Evolutionary conservation across 805 yeast species (phyloP).

Genomic region (Brettanomyces custersianus): DNA sequence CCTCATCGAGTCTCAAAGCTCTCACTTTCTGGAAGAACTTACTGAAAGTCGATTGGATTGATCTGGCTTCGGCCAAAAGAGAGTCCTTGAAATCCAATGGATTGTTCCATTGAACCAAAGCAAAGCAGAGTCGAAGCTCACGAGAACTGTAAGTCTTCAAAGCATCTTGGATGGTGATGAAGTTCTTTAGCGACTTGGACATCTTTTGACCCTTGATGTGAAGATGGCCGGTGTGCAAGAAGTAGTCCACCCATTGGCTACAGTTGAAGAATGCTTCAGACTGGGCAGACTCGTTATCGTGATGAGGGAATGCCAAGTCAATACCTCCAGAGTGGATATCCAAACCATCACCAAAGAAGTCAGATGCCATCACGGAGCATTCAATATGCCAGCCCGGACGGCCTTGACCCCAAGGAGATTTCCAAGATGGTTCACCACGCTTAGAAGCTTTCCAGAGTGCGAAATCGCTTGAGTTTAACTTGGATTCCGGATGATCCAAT

Average conservation of each 20-base stretch:
- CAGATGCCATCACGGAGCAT: constrained; percentile 97
- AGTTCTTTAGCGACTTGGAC: constrained; percentile 92
- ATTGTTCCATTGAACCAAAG: constrained; percentile 85
- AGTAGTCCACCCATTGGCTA: constrained; percentile 94
- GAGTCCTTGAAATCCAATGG: constrained; percentile 87
- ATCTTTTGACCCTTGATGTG: constrained; percentile 98
- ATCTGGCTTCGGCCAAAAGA: constrained; percentile 64
- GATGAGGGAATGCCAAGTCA: constrained; percentile 97
- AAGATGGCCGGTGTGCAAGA: constrained; percentile 93
- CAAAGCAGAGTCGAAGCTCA: constrained; percentile 86
- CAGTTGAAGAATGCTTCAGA: constrained; percentile 87
- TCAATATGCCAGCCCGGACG: constrained; percentile 99
- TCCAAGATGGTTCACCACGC: constrained; percentile 97
- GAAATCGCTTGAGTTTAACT: constrained; percentile 74
- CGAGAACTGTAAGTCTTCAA: constrained; percentile 60
- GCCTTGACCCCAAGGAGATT: constrained; percentile 93
- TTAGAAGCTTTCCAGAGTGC: constrained; percentile 96
- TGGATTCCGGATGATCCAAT: constrained; percentile 36
- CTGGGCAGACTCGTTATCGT: constrained; percentile 97
- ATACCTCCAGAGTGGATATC: constrained; percentile 97
- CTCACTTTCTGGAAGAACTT: constrained; percentile 85
- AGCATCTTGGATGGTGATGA: constrained; percentile 91
- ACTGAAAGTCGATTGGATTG: constrained; percentile 63
- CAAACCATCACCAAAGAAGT: constrained; percentile 70
- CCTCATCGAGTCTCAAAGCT: constrained; percentile 65